Base-by-base conservation (phyloP, 2,329 filamentous ascomycete species). In the Alternaria sp. region DNA sequence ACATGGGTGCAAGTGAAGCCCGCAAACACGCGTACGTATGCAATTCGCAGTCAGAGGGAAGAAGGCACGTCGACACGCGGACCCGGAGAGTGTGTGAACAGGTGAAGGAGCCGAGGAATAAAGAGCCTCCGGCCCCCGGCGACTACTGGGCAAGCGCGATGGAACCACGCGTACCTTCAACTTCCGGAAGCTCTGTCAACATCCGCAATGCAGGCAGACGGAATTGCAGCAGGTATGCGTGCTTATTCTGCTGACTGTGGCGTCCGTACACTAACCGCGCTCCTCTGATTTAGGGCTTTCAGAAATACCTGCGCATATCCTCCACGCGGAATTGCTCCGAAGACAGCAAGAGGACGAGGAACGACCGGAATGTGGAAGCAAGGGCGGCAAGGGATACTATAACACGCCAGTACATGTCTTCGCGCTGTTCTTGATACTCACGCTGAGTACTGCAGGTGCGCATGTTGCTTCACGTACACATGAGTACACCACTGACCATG, bases 391-490 rank as follows among this genome's bases (percentile, higher is more conserved):
- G 54, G 83, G 81, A 20, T 70, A 74, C 60, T 89, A 89, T 72
- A 86, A 87, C 71, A 84, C 85, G 22, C 77, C 82, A 4, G 74
- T 85, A 40, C 86, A 88, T 74, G 84, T 88, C 57, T 81, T 83
- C 67, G 86, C 86, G n/a, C 76, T 89, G 62, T 74, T 87, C 54
- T 78, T 88, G 51, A 87, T 89, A 61, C 80, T 89, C 54, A 72
- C 78, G 10, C 76, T 88, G 69, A 87, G 85, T 63, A 86, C 84
- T 51, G 75, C 83, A 60, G 83, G 85, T 83, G 68, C 44, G 79
- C 71, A 36, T 20, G n/a, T 25, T 16, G 27, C 18, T 20, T 40
- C 14, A n/a, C 32, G 40, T 25, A 16, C 12, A 4, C 56, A 12
- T 27, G 5, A 18, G 41, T 46, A 27, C 43, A n/a, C n/a, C 10